Base-by-base conservation (phyloP, 495 filamentous ascomycete species). In the Glarea lozoyensis region DNA sequence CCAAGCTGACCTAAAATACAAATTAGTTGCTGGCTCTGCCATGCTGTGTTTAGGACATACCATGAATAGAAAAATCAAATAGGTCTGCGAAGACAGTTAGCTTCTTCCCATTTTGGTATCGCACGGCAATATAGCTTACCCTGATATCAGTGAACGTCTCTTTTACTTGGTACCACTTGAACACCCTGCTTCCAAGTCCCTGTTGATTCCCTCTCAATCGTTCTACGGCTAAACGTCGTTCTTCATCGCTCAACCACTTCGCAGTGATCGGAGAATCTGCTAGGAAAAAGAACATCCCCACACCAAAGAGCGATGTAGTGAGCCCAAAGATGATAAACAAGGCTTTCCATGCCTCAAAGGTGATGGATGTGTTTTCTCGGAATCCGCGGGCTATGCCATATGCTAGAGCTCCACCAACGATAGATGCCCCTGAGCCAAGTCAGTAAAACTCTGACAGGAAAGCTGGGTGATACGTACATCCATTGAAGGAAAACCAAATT, bases 161-260 rank as follows among this genome's bases (percentile, higher is more conserved):
- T 29, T 67, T 69, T 33, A 76, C 66, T 42, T 84, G 80, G 31
- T 81, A 73, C 50, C 67, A 54, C 37, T 82, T 81, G 54, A 81
- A 80, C 23, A 78, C 69, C 60, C 82, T 83, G 52, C 81, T 83
- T 23, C 77, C 77, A 24, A 84, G 72, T 9, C 80, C 80, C 51
- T 80, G 78, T 49, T 81, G 70, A 37, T 84, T 84, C 31, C 68
- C 58, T 1, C 76, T 65, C 13, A 84, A 72, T 20, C 81, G 66
- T 36, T 77, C 78, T 33, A 84, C 59, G 3, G 76, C 76, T 40
- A 79, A 65, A 5, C 60, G 62, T 27, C 77, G 69, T 4, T 64
- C 57, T 12, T 65, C 57, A 20, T 53, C 64, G 12, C 73, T 60
- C 50, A 69, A 72, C 20, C 73, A 75, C 13, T 59, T 56, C 7